phyloP scores from a whole-genome alignment of 2,329 filamentous ascomycete genomes.

The Claviceps africana region DNA sequence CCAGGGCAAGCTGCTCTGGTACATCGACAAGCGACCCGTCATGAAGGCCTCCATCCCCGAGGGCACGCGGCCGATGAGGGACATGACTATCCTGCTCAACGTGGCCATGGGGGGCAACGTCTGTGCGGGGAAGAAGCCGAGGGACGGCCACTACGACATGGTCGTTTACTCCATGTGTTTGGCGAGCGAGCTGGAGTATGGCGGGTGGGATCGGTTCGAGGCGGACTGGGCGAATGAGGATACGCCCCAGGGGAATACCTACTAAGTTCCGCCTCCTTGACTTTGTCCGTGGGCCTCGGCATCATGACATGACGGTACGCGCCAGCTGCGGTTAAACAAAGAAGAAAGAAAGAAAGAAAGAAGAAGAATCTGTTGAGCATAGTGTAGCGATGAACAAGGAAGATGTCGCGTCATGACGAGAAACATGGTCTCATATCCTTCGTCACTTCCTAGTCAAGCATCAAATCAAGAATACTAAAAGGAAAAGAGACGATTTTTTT shows the following conservation, averaged over 20 bases:
- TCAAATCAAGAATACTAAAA: no score
- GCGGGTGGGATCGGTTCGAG: constrained; percentile 42
- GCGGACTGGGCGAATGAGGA: constrained; percentile 28
- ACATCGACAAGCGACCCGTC: constrained; percentile 40
- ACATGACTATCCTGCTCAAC: constrained; percentile 43
- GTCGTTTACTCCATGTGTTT: constrained; percentile 38
- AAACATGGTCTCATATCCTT: no score
- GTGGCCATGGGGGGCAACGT: constrained; percentile 50
- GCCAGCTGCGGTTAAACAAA: no score
- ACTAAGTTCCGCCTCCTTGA: constrained; percentile 5
- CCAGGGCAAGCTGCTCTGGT: constrained; percentile 40
- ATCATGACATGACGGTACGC: no score
- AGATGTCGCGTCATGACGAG: no score
- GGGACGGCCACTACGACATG: constrained; percentile 41
- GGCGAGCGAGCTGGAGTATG: constrained; percentile 33
- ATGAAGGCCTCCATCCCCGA: constrained; percentile 41
- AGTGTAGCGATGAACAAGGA: no score
- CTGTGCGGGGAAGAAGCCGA: constrained; percentile 35
- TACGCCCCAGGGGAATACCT: constrained; percentile 18
- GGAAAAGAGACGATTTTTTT: no score
- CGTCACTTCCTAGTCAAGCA: no score
- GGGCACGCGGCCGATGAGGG: constrained; percentile 39
- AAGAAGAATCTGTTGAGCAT: no score
- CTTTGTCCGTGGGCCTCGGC: neutral
- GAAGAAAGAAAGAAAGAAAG: neutral